Conservation (phyloP, 352 stramenopile species). For the Phytophthora tentaculata region DNA sequence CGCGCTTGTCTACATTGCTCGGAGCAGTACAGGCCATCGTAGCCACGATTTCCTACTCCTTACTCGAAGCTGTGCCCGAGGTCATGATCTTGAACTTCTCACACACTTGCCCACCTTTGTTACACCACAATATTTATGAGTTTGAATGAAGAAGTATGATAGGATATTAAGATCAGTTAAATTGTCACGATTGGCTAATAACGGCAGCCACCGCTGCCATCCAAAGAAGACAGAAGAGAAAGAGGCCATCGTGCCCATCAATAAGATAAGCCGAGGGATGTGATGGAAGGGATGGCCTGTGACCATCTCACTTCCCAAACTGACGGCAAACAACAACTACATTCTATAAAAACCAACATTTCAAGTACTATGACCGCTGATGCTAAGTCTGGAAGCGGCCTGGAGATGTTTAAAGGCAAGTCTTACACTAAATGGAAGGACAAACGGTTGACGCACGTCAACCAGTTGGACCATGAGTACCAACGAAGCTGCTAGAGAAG, state of each 20-base stretch:
- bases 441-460: constrained; percentile 23
- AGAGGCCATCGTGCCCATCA: neutral
- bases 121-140: neutral
- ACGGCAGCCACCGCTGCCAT: neutral
- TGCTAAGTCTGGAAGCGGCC: constrained; percentile 9
- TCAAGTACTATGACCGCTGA: constrained; percentile 15
- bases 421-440: constrained; percentile 27
- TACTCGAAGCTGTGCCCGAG: too few relatives aligned
- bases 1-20: too few relatives aligned
- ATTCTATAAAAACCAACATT: constrained; percentile 11
- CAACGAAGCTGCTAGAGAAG: constrained; percentile 24
- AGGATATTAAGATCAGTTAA: neutral
- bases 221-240: neutral
- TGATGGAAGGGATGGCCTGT: neutral
- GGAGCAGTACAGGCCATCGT: too few relatives aligned
- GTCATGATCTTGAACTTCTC: too few relatives aligned
- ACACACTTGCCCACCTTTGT: too few relatives aligned
- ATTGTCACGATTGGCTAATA: neutral
- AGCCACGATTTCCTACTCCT: too few relatives aligned
- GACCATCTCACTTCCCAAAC: constrained; percentile 5
- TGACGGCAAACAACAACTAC: constrained; percentile 8
- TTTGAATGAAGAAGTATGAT: neutral
- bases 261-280: neutral
- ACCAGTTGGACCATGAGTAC: constrained; percentile 19
- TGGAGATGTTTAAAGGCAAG: constrained; percentile 22